Conservation (phyloP, 169 alveolate genomes). For the Amoebophrya sp. region DNA sequence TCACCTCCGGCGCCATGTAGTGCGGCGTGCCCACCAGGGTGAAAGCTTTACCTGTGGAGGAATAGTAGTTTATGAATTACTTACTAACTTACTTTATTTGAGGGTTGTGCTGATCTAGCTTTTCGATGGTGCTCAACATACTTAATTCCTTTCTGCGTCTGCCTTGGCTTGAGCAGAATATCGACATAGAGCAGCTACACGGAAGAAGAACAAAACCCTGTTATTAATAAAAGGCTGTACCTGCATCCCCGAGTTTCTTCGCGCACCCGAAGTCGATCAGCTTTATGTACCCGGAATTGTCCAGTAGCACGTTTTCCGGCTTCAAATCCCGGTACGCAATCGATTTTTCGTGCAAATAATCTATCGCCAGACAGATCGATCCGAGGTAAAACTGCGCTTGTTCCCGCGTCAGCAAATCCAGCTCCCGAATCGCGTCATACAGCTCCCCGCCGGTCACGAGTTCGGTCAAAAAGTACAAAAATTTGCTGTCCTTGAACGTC, state of each 20-base stretch:
- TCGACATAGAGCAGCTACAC: too few relatives aligned
- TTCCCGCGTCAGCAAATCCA: constrained; percentile 71
- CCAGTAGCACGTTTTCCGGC: constrained; percentile 87
- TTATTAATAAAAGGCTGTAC: not conserved
- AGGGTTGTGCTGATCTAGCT: too few relatives aligned
- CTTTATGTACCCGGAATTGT: constrained; percentile 72
- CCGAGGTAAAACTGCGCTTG: constrained; percentile 87
- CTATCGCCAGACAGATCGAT: constrained; percentile 70
- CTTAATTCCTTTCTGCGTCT: too few relatives aligned
- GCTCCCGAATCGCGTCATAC: constrained; percentile 80
- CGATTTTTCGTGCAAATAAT: constrained; percentile 83
- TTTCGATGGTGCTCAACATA: too few relatives aligned
- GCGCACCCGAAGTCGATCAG: constrained; percentile 76
- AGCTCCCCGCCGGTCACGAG: constrained; percentile 87
- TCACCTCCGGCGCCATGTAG: not conserved
- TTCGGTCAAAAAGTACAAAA: constrained; percentile 82
- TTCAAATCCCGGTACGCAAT: constrained; percentile 90
- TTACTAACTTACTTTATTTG: too few relatives aligned
- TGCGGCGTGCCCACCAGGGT: constrained; percentile 25
- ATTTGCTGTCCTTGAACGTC: constrained; percentile 78
- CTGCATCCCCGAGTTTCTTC: constrained; percentile 44
- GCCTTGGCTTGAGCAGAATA: too few relatives aligned
- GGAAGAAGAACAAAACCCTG: too few relatives aligned
- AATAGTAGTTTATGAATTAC: too few relatives aligned
- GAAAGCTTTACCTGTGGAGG: not conserved